Base-by-base conservation (phyloP, 2,329 filamentous ascomycete genomes). In the Fusarium nelsonii region DNA sequence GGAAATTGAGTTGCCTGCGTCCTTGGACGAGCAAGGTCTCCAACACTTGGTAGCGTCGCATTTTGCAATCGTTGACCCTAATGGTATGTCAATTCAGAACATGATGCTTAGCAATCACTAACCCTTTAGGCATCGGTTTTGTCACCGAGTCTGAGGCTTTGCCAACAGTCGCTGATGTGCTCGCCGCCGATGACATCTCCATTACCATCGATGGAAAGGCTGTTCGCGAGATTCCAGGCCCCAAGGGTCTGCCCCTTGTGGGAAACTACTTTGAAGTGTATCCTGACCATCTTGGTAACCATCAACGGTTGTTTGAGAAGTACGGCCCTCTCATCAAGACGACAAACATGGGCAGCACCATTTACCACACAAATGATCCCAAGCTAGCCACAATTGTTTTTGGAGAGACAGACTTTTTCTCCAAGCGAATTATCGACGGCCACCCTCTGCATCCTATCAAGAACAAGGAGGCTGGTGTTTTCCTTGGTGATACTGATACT, bases 231-330 rank as follows among this genome's bases (percentile, higher is more conserved):
- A 76, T 88, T 9, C 86, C 84, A 3, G 85, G 86, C 0, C 84
- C 86, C 6, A 76, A 74, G 18, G 82, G 80, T 6, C 76, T 84
- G 2, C 83, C 84, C 3, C 78, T 82, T n/a, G 75, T 88, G 4
- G 86, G 86, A 20, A 87, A 83, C 68, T 85, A 82, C 75, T 84
- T 84, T 44, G 84, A 88, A 62, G 75, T 88, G 11, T 88, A 82
- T 69, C 86, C 86, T 0, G 86, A 88, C 65, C 85, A 87, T 61
- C 78, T 88, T 1, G 86, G 86, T 4, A 88, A 88, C 74, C 83
- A 87, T 58, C 81, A 86, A 45, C 80, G 85, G 0, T 77, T 87
- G 1, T 88, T 87, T 52, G 81, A 84, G 2, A 80, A 81, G 37
- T 87, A 85, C 61, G 86, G 86, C 0, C 81, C 83, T 1, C 63